These are phyloP conservation scores for Stevia rebaudiana DNA, from an alignment of 140 eudicot genomes.

Conservation along the genomic window DNA sequence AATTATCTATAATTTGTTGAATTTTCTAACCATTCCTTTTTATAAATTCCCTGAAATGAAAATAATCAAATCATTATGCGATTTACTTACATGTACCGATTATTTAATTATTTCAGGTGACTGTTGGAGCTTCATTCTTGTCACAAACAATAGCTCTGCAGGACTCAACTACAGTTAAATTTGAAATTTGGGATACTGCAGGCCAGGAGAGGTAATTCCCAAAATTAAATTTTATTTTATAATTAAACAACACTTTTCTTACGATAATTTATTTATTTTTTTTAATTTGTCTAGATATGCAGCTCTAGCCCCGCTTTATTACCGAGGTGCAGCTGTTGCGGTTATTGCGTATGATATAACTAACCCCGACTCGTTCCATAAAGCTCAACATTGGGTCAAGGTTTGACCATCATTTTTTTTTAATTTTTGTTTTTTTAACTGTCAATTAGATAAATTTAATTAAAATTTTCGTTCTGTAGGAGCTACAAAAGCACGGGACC, in stretches of 20 bases:
- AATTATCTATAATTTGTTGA: not conserved
- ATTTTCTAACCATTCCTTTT: not conserved
- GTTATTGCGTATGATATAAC: conserved; percentile 90
- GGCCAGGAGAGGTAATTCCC: conserved; percentile 84
- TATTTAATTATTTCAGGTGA: conserved; percentile 48
- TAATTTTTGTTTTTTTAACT: not conserved
- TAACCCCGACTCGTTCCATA: conserved; percentile 78
- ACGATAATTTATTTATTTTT: not conserved
- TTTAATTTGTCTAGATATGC: conserved; percentile 60
- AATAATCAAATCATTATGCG: not conserved
- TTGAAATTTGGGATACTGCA: conserved; percentile 99
- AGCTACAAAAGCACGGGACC: conserved; percentile 95
- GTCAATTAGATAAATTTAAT: conserved; percentile 5
- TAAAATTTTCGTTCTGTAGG: conserved; percentile 34
- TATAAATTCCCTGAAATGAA: not conserved
- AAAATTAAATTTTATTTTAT: not conserved
- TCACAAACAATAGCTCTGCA: conserved; percentile 94
- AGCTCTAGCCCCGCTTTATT: conserved; percentile 91
- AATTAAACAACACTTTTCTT: too few relatives aligned
- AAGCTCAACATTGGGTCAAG: conserved; percentile 99
- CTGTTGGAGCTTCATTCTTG: conserved; percentile 97
- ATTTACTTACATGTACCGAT: not conserved
- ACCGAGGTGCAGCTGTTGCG: conserved; percentile 96
- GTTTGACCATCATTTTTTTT: conserved; percentile 27
- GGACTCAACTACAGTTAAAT: conserved; percentile 93